Base-by-base conservation (phyloP, 2,329 filamentous ascomycete species). In the Teratosphaeria gauchensis region DNA sequence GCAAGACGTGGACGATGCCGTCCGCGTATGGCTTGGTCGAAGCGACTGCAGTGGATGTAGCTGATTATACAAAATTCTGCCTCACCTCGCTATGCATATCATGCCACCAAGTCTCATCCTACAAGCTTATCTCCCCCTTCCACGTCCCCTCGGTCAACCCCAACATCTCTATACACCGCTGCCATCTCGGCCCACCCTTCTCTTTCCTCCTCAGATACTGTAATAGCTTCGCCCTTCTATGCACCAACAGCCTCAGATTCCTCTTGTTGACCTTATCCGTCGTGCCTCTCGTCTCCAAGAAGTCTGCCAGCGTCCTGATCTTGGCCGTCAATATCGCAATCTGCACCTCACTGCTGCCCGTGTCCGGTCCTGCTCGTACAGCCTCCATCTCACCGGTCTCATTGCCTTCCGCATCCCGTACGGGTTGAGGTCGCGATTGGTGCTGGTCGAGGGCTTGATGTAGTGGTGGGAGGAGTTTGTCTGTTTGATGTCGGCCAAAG, bases 321-420 rank as follows among this genome's bases (percentile, higher is more conserved):
- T 96, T 97, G 59, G 90, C 84, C 2, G 94, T 99, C 72, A 99
- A 75, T 66, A 99, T 95, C 53, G 91, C 92, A 65, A 95, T 90
- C 78, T 99, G 94, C n/a, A 99, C 95, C 76, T 99, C 94, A 6
- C 90, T 90, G 67, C 90, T 95, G 38, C 94, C 94, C 0, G 92
- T 99, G 72, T 99, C 94, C 4, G 88, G 88, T 0, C 94, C 94
- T n/a, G 86, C 84, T 33, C 95, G 87, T 54, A 82, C 82, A 52
- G 61, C 67, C 65, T 82, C 82, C 30, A 75, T 51, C 21, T 62
- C 55, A 11, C 55, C 59, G 4, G 51, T 62, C n/a, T 33, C 51
- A 11, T 55, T 31, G 5, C 32, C 56, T n/a, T 42, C 48, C 1
- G 48, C 54, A 33, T 55, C 56, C 16, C 42, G 42, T 21, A 48